Conservation (phyloP, 768 basidiomycete genomes). For the Leccinum olivaceopallidum region DNA sequence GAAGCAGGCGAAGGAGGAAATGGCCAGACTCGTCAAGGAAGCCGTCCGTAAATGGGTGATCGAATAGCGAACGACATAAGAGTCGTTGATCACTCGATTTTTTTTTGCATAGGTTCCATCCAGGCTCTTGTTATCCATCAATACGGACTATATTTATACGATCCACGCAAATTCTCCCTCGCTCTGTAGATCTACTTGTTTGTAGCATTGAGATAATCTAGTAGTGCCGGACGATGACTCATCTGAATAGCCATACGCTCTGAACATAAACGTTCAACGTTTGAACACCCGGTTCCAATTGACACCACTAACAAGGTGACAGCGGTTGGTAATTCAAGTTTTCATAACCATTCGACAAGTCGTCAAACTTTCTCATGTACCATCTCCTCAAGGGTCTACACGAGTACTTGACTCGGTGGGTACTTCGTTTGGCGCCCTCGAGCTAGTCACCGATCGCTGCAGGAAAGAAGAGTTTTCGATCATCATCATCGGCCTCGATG, state of each 20-base stretch:
- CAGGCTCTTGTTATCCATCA: neutral
- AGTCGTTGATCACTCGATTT: neutral
- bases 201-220: slow-evolving; percentile 19
- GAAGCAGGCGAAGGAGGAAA: slow-evolving; percentile 77
- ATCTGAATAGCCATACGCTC: neutral
- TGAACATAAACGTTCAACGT: neutral
- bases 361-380: slow-evolving; percentile 59
- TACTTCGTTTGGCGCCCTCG: neutral
- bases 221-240: slow-evolving; percentile 2
- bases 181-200: slow-evolving; percentile 17
- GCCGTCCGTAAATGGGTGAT: slow-evolving; percentile 80
- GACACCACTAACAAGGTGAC: no score
- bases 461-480: slow-evolving; percentile 92
- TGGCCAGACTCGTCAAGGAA: slow-evolving; percentile 68
- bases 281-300: no score
- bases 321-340: neutral
- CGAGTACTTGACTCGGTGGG: slow-evolving; percentile 82
- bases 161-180: slow-evolving; percentile 1
- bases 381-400: slow-evolving; percentile 92
- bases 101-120: slow-evolving; percentile 6
- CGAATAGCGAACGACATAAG: slow-evolving; percentile 19
- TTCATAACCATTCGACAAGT: neutral
- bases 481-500: slow-evolving; percentile 91
- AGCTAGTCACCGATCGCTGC: slow-evolving; percentile 11
- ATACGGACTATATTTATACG: slow-evolving; percentile 15